A percentile compares a stretch with the other conserved stretches of the same genome.
Conservation (phyloP, 2,329 filamentous ascomycete species). For the Clarireedia homoeocarpa region DNA sequence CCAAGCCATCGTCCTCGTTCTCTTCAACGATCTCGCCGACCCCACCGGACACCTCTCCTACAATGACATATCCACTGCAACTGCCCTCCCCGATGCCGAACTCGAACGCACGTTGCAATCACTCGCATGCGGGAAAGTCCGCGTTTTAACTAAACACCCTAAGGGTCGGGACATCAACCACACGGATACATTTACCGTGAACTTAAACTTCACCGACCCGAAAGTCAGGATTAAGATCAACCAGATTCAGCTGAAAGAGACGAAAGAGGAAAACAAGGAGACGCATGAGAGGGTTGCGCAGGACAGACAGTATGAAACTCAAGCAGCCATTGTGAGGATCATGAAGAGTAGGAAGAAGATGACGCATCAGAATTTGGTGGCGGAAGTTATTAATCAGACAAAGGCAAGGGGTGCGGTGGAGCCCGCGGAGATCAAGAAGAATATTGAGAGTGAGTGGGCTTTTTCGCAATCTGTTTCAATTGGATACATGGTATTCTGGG, state of each 20-base stretch:
- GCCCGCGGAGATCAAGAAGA: constrained; percentile 83
- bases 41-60: constrained; percentile 61
- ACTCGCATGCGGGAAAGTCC: constrained; percentile 81
- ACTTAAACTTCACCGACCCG: constrained; percentile 65
- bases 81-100: constrained; percentile 67
- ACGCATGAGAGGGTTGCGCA: constrained; percentile 85
- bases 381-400: constrained; percentile 87
- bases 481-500: constrained; percentile 4
- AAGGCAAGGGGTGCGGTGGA: constrained; percentile 80
- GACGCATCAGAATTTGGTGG: constrained; percentile 76
- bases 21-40: constrained; percentile 70
- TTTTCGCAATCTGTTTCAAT: background rate
- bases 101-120: constrained; percentile 89
- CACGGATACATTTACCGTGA: constrained; percentile 80
- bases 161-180: constrained; percentile 71
- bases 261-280: constrained; percentile 86
- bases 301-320: constrained; percentile 91
- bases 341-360: constrained; percentile 93
- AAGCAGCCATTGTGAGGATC: constrained; percentile 92
- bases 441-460: constrained; percentile 71
- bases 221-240: constrained; percentile 97
- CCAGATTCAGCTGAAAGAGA: constrained; percentile 95
- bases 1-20: constrained; percentile 81
- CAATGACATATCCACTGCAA: constrained; percentile 64
- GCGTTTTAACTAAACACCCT: constrained; percentile 78